Percentiles rank a stretch among this genome's conserved stretches.
Evolutionary conservation across 2,329 filamentous ascomycete genomes (phyloP).

Genomic region (Blastomyces parvus): DNA sequence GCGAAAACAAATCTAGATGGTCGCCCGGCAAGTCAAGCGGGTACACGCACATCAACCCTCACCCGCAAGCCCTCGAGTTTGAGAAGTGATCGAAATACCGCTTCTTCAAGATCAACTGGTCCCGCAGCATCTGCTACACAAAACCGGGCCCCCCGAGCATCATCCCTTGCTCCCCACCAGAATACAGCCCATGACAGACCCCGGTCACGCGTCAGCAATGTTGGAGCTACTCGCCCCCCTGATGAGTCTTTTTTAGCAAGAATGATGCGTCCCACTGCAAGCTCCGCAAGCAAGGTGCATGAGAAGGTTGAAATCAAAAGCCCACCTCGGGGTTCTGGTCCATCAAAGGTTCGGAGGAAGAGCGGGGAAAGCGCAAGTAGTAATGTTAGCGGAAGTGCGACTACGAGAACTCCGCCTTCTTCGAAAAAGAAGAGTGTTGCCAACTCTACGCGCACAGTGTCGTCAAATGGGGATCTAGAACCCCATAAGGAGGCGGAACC

Average conservation of each 20-base stretch:
- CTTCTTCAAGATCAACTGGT: conserved; percentile 9
- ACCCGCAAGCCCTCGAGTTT: conserved; percentile 22
- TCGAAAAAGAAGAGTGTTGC: conserved; percentile 11
- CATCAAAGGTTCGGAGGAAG: conserved; percentile 2
- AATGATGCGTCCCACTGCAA: conserved; percentile 45
- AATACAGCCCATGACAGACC: conserved; percentile 25
- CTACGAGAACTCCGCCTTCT: background rate
- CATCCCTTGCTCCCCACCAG: conserved; percentile 20
- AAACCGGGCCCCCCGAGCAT: conserved; percentile 21
- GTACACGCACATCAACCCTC: conserved; percentile 20
- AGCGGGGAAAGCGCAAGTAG: conserved; percentile 4
- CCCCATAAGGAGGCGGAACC: conserved; percentile 12
- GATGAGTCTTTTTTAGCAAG: conserved; percentile 42
- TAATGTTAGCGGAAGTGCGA: background rate
- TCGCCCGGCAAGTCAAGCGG: conserved; percentile 23
- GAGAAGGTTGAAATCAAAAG: conserved; percentile 38
- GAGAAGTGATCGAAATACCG: conserved; percentile 17
- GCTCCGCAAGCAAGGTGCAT: conserved; percentile 41
- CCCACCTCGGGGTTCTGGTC: conserved; percentile 24
- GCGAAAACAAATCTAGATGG: conserved; percentile 23
- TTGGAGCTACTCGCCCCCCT: conserved; percentile 26
- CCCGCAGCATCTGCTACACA: conserved; percentile 16
- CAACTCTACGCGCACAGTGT: conserved; percentile 14
- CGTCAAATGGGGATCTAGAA: conserved; percentile 21
- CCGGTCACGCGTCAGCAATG: conserved; percentile 34